These are phyloP conservation scores for Nitzschia sp. DNA, from an alignment of 108 stramenopile species.

Conservation along the genomic window DNA sequence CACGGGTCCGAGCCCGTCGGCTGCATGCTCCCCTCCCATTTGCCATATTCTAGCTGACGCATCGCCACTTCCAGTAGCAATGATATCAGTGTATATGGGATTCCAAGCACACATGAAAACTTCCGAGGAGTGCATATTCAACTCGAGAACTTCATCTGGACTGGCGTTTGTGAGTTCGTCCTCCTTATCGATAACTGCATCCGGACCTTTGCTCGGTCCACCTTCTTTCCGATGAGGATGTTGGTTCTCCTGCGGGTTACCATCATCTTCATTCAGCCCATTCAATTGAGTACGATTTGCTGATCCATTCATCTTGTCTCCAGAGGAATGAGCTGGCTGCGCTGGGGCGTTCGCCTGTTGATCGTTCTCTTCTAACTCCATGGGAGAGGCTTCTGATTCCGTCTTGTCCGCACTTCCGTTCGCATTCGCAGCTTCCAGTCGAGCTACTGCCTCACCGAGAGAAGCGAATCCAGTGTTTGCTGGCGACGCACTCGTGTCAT, in stretches of 20 bases:
- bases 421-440: conserved; percentile 17
- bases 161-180: conserved; percentile 61
- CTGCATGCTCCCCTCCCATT: conserved; percentile 71
- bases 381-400: conserved; percentile 19
- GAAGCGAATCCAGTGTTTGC: conserved; percentile 23
- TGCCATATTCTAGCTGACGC: conserved; percentile 93
- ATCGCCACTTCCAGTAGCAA: conserved; percentile 95
- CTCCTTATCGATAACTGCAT: conserved; percentile 41
- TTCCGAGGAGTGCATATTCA: conserved; percentile 87
- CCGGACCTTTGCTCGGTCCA: conserved; percentile 15
- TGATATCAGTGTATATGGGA: conserved; percentile 84
- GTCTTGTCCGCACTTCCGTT: not conserved
- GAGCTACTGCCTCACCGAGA: conserved; percentile 31
- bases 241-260: not conserved
- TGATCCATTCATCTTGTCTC: not conserved
- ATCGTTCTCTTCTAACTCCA: conserved; percentile 26
- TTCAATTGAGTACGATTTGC: not conserved
- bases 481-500: conserved; percentile 1
- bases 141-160: conserved; percentile 61
- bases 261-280: conserved; percentile 1
- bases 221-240: conserved; percentile 17
- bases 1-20: conserved; percentile 62
- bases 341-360: conserved; percentile 3
- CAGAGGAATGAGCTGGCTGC: conserved; percentile 2
- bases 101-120: conserved; percentile 99